phyloP scores from a whole-genome alignment of 1,284 basidiomycete species.

The Caloboletus firmus region DNA sequence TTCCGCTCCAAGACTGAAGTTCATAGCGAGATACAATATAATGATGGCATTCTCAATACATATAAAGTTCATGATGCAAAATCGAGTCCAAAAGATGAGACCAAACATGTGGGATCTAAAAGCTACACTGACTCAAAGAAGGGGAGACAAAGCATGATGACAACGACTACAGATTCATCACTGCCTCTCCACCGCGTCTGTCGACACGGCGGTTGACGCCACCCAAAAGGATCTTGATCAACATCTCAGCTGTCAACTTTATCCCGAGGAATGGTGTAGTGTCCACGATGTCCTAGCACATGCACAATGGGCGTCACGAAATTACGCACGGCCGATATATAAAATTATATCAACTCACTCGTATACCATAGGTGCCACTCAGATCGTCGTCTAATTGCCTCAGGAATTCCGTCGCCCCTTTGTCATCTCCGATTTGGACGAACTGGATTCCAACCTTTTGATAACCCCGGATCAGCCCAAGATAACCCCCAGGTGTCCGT shows the following conservation, averaged over 20 bases:
- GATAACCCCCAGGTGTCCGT: neutral
- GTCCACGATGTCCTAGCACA: conserved; percentile 57
- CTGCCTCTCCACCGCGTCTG: conserved; percentile 33
- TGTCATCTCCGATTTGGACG: conserved; percentile 55
- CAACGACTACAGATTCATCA: conserved; percentile 21
- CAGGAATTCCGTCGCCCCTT: conserved; percentile 46
- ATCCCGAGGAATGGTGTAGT: conserved; percentile 51
- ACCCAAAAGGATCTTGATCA: conserved; percentile 56
- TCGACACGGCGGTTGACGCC: conserved; percentile 60
- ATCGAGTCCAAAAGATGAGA: neutral
- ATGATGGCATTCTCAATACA: neutral
- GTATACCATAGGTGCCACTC: conserved; percentile 32
- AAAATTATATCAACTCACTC: conserved; percentile 32
- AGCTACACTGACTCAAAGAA: neutral
- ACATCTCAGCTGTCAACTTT: conserved; percentile 41
- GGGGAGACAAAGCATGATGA: neutral
- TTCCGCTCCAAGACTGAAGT: neutral
- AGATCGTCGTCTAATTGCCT: conserved; percentile 50
- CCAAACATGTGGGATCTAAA: neutral
- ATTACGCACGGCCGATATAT: neutral
- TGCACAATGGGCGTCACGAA: conserved; percentile 1
- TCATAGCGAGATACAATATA: neutral
- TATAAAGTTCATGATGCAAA: neutral
- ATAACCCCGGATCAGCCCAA: conserved; percentile 1
- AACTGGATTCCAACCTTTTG: conserved; percentile 58